Evolutionary conservation across 2,329 filamentous ascomycete species (phyloP), one percentile per base, ranked within the genome.

Genomic region (Scedosporium apiospermum): DNA sequence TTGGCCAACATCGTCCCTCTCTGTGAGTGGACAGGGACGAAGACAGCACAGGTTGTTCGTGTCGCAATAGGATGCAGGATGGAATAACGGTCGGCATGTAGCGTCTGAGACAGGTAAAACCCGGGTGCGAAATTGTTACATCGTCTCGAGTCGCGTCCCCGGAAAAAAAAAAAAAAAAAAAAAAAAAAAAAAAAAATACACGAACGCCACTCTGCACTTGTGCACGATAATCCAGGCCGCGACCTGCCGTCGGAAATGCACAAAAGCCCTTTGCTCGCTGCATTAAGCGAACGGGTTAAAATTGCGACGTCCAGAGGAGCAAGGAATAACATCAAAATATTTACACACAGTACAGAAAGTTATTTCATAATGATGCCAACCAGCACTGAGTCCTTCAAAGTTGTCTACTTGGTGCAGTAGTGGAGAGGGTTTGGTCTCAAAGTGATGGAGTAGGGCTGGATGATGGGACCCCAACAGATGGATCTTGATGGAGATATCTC

Each of bases 281-380:
- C 49, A 27, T 41, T 68, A 68, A 69, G 66, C 66, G 65, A 69
- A 67, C 69, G 67, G 68, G 67, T 55, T 64, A 65, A 68, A 66
- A 67, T 68, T 68, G 63, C 66, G 58, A 27, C 26, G 30, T 44
- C 27, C 26, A 49, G 51, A 23, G n/a, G 26, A 30, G 23, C 6
- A 30, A 18, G 60, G 57, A 27, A 57, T 18, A 44, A 41, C 30
- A 46, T 38, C 51, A 38, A 38, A 53, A 27, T 27, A 16, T 23
- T 16, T 57, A 26, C 23, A 23, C 14, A 27, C 18, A n/a, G 44
- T 34, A 34, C 30, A 34, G 30, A 34, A 34, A 34, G 30, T 9
- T 34, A 6, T 34, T 34, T 34, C 30, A 34, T 9, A 9, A 9
- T 34, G 30, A 34, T 34, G 30, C 30, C 30, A 34, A 34, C 7